Base-by-base conservation (phyloP, 768 basidiomycete genomes). In the Tricholoma terreum region DNA sequence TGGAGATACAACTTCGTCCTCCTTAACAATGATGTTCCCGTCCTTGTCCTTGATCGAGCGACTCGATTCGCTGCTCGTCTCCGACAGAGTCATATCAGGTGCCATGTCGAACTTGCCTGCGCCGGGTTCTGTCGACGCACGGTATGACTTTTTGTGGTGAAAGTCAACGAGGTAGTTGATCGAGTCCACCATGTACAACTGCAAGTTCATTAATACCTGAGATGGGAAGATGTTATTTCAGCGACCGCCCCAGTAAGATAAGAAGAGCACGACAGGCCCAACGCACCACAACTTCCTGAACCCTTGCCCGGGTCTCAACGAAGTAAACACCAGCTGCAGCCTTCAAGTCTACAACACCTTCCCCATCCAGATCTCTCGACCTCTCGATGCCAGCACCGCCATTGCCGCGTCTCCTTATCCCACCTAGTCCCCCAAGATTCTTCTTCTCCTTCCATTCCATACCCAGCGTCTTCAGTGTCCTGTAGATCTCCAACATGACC, bases 401-500 rank as follows among this genome's bases (percentile, higher is more conserved):
- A 11, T 63, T 63, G 43, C 65, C 69, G 63, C 70, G 68, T 27
- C 74, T 63, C 65, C 72, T 71, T 14, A 82, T 59, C 6, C 83
- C 85, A 3, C 89, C 89, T 27, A 92, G 67, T 4, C 88, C 86
- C 1, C 89, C 90, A 1, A 92, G 71, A 58, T 84, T 84, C 60
- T 81, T 82, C 79, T 97, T 97, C 76, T 90, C 86, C 71, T 92
- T 92, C 97, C 97, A 99, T 73, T 99, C 93, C 92, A 98, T 96
- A 14, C 89, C 92, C 17, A 98, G 78, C 58, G 86, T 78, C 73
- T 89, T 89, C 50, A 99, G 75, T 42, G 95, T 97, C 59, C 91
- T 79, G 73, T 99, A 98, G 52, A 99, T 97, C 80, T 98, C 96
- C 22, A 97, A 75, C 95, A 99, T 98, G 21, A 99, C 96, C 71